Evolutionary conservation across 371 early-diverging fungal species (phyloP).

Genomic region (Mortierella sp.): DNA sequence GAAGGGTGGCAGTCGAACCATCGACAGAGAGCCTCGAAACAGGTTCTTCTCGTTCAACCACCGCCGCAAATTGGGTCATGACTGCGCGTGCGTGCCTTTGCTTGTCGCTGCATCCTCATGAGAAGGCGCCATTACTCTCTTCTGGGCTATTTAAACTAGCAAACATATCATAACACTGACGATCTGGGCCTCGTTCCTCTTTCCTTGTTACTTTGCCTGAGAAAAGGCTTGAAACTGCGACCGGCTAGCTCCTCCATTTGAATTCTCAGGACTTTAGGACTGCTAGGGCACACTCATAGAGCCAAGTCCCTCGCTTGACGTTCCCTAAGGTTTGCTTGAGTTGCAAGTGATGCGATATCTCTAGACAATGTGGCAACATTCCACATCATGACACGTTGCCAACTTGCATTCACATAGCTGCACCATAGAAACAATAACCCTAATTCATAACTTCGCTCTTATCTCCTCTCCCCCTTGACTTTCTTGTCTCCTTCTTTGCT

Average conservation of each 20-base stretch:
- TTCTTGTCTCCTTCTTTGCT: too few species aligned
- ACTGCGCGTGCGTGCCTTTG: neutral
- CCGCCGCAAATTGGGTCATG: constrained; percentile 3
- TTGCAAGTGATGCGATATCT: neutral
- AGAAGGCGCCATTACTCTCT: neutral
- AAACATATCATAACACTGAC: neutral
- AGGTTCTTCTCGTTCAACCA: neutral
- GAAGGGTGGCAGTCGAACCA: neutral
- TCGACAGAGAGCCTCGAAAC: neutral
- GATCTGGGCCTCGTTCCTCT: neutral
- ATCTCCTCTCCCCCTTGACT: too few species aligned
- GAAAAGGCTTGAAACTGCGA: neutral
- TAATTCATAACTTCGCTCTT: too few species aligned
- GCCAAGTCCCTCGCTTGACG: too few species aligned
- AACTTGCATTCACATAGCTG: too few species aligned
- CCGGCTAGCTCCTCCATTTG: neutral
- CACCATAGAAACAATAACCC: too few species aligned
- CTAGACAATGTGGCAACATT: too few species aligned
- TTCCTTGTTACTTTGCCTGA: neutral
- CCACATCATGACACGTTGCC: too few species aligned
- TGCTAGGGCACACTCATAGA: too few species aligned
- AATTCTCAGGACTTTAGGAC: neutral
- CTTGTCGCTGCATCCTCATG: neutral
- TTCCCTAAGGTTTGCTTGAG: neutral
- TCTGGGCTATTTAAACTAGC: neutral